Base-by-base conservation (phyloP, 1,284 basidiomycete species). In the Trichosporon sp. region DNA sequence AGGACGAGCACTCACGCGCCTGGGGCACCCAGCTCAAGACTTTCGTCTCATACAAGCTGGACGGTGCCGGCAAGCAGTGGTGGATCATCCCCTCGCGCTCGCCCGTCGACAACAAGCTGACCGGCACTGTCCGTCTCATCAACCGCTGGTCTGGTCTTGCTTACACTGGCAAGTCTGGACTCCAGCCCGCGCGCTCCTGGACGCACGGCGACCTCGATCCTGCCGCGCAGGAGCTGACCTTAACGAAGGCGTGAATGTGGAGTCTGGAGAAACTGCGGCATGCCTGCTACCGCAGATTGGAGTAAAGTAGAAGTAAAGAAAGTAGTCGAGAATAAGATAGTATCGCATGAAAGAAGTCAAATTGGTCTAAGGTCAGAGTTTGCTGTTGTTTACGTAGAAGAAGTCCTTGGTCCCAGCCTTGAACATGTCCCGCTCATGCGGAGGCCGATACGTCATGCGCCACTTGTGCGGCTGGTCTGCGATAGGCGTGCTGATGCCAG, bases 121-220 rank as follows among this genome's bases (percentile, higher is more conserved):
- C 33, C 0, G 57, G 46, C 13, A 52, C 16, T 1, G 58, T 62
- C 37, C 63, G 66, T 4, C 44, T 67, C 27, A 40, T 67, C 31
- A 67, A 65, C 56, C 60, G 66, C 23, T 67, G 60, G 63, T 54
- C 40, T 10, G 63, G 63, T 10, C 63, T 65, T 27, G 29, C 33
- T 0, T 58, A 44, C 40, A 21, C 64, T 25, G 27, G 49, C 25
- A 29, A 27, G 25, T 25, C 29, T 27, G 49, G 25, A 13, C 58
- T 54, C 25, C 27, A 31, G 3, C 49, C 49, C 25, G 58, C 58
- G 27, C 58, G 37, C 14, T 59, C 37, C 3, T 27, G 29, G 19
- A 40, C 16, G 29, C 27, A 33, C 29, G 58, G 40, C 37, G 58
- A 54, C 49, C 49, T n/a, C 14, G 31, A 29, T 25, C 49, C 49